These are phyloP conservation scores for Xylaria bambusicola DNA, from an alignment of 495 filamentous ascomycete genomes.

Conservation along the genomic window DNA sequence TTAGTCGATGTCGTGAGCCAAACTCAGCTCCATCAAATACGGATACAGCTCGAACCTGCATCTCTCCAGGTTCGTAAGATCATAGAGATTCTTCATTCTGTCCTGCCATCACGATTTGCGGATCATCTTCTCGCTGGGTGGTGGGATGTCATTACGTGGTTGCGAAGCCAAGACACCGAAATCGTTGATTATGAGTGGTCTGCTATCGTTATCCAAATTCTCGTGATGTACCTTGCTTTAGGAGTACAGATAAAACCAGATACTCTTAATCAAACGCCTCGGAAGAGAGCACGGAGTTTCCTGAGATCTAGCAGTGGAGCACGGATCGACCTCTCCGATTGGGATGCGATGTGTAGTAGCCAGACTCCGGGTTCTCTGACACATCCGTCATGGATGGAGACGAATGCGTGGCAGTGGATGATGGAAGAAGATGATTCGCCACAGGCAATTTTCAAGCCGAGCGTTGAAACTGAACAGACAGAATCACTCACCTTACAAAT, in stretches of 20 bases:
- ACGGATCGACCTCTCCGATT: conserved; percentile 35
- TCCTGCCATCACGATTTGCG: conserved; percentile 59
- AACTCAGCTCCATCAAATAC: conserved; percentile 58
- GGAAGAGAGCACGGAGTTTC: conserved; percentile 30
- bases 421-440: conserved; percentile 54
- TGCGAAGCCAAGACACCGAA: conserved; percentile 51
- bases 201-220: conserved; percentile 69
- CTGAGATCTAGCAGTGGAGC: conserved; percentile 34
- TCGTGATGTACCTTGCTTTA: conserved; percentile 52
- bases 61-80: conserved; percentile 60
- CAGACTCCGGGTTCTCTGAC: conserved; percentile 52
- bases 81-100: conserved; percentile 62
- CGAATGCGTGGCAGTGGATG: conserved; percentile 73
- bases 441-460: conserved; percentile 24
- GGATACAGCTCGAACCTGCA: conserved; percentile 66
- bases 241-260: conserved; percentile 26
- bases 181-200: conserved; percentile 74
- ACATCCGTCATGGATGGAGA: conserved; percentile 66
- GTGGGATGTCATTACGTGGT: conserved; percentile 76
- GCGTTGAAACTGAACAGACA: conserved; percentile 25
- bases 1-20: conserved; percentile 65
- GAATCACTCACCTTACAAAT: conserved; percentile 49
- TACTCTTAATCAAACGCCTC: conserved; percentile 19
- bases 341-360: conserved; percentile 40
- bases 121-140: conserved; percentile 70